Base-by-base conservation (phyloP, 2,329 filamentous ascomycete genomes). In the Gnomoniopsis sp. region DNA sequence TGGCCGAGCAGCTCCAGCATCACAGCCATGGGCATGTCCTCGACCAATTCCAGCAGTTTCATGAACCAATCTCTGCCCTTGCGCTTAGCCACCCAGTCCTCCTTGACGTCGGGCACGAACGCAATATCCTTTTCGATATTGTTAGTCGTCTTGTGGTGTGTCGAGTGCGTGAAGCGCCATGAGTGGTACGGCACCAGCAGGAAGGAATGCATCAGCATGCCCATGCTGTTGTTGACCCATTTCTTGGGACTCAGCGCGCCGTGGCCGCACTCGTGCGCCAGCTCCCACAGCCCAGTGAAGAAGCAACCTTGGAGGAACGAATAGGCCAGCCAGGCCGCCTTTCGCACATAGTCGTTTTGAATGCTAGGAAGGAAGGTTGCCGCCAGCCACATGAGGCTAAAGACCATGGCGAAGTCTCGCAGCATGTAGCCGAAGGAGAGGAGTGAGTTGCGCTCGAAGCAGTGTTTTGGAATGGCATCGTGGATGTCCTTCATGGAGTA, bases 221-320 rank as follows among this genome's bases (percentile, higher is more conserved):
- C 88, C 55, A 85, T 75, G n/a, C 78, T 69, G 66, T 87, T 80
- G 70, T 89, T 89, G 63, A 88, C 67, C 30, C 65, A 68, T 49
- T 74, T 75, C 69, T 81, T 77, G 21, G 74, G 70, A n/a, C 83
- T 87, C 70, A 90, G 87, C 49, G 86, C 85, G 17, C 83, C 82
- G 70, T 90, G 88, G 51, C 88, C 87, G 69, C 84, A 87, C 70
- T 90, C 88, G 69, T 90, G 87, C 14, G 83, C 87, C 46, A 89
- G 74, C 65, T 88, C 86, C 87, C 87, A 89, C 64, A 89, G 73
- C 3, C 87, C 87, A 2, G 85, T 88, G 74, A 26, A 87, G 79
- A 54, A 48, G 46, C 46, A 48, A 4, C 46, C 46, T 21, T 23
- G 21, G 46, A 26, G 46, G 46, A 48, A 26, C 2, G 46, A 48